Evolutionary conservation across 2,329 filamentous ascomycete genomes (phyloP).

Genomic region (Fusarium denticulatum): DNA sequence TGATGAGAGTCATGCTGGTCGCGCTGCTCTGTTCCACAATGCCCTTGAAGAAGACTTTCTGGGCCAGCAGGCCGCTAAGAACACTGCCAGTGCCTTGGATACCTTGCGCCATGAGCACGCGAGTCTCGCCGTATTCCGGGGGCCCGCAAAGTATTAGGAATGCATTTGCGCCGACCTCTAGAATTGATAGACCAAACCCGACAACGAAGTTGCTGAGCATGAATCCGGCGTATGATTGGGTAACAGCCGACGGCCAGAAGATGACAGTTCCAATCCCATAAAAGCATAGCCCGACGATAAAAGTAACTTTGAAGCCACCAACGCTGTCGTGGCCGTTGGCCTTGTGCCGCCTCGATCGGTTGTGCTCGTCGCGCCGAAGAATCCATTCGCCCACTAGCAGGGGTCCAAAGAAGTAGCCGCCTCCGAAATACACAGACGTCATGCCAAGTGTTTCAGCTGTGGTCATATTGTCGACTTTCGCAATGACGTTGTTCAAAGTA

Average conservation of each 20-base stretch:
- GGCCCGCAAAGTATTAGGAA: slow-evolving; percentile 79
- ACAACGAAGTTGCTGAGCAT: slow-evolving; percentile 79
- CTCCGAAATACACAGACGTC: slow-evolving; percentile 76
- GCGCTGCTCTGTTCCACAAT: slow-evolving; percentile 53
- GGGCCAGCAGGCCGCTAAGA: slow-evolving; percentile 75
- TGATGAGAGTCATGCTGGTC: slow-evolving; percentile 65
- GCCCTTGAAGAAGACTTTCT: slow-evolving; percentile 76
- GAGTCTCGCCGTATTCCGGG: slow-evolving; percentile 75
- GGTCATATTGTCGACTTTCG: slow-evolving; percentile 69
- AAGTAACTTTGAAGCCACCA: slow-evolving; percentile 80
- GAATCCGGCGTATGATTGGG: slow-evolving; percentile 80
- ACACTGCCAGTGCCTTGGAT: slow-evolving; percentile 81
- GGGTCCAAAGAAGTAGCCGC: slow-evolving; percentile 75
- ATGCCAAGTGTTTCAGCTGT: slow-evolving; percentile 72
- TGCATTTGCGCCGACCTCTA: slow-evolving; percentile 85
- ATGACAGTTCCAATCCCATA: slow-evolving; percentile 83
- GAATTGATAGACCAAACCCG: slow-evolving; percentile 77
- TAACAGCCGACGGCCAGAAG: slow-evolving; percentile 84
- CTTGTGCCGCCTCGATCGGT: slow-evolving; percentile 54
- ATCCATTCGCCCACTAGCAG: slow-evolving; percentile 76
- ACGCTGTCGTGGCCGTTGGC: slow-evolving; percentile 56
- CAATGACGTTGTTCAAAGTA: slow-evolving; percentile 78
- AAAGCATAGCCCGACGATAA: slow-evolving; percentile 79
- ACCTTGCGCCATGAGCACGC: slow-evolving; percentile 79
- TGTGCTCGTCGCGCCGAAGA: slow-evolving; percentile 73